Evolutionary conservation across 2,329 filamentous ascomycete species (phyloP).

Genomic region (Boeremia lycopersici): DNA sequence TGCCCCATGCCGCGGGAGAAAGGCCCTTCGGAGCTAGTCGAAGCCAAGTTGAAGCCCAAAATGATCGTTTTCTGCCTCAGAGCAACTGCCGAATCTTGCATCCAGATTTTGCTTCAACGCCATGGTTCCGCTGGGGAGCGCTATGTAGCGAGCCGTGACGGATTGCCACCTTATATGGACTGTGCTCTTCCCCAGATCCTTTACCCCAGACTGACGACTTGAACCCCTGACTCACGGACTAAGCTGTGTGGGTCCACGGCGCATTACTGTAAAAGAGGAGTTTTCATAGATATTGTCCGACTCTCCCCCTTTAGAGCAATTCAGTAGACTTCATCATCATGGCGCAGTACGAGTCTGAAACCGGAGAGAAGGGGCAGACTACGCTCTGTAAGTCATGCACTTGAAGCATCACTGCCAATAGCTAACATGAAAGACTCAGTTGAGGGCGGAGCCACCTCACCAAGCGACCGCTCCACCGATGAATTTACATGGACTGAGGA

Average conservation of each 20-base stretch:
- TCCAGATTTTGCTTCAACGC: constrained; percentile 21
- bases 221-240: constrained; percentile 9
- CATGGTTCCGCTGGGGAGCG: constrained; percentile 9
- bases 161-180: constrained; percentile 36
- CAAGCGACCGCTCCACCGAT: constrained; percentile 38
- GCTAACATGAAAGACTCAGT: constrained; percentile 4
- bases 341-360: neutral
- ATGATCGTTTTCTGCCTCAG: constrained; percentile 18
- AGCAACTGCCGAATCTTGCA: constrained; percentile 38
- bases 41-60: constrained; percentile 15
- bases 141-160: constrained; percentile 22
- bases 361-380: constrained; percentile 9
- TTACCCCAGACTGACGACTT: constrained; percentile 27
- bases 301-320: neutral
- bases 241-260: constrained; percentile 26
- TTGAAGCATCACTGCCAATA: neutral
- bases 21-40: constrained; percentile 24
- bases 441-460: constrained; percentile 10
- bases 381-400: constrained; percentile 5
- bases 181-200: constrained; percentile 37
- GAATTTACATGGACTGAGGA: constrained; percentile 57
- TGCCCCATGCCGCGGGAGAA: constrained; percentile 1
- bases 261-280: constrained; percentile 4
- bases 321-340: neutral
- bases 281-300: neutral